Evolutionary conservation across 805 yeast genomes (phyloP), one percentile per base, ranked within the genome.

Genomic region (Lipomyces spencermartinsiae): DNA sequence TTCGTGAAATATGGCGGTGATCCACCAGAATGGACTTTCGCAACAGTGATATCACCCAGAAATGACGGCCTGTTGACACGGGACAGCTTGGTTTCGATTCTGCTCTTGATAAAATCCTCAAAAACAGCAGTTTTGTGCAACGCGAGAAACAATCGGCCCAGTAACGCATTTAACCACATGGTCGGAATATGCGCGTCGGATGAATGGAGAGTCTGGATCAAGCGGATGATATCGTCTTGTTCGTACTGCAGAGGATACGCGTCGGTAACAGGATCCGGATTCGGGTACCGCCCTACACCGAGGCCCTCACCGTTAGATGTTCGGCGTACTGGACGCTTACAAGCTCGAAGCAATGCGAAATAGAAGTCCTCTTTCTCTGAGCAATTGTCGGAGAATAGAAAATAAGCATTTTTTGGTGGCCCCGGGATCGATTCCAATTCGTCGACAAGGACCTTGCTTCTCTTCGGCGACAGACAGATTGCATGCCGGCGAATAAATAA

Each of bases 331-430:
- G 33, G 16, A 10, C 67, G 78, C 68, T 89, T 90, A 0, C 94
- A 85, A 0, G 96, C 96, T 65, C 89, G 82, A n/a, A 94, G 82
- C 64, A 95, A 81, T 0, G 91, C 88, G 78, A 92, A 93, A 76
- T 94, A 95, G 90, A 97, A 89, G 76, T 94, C 97, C 78, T 95
- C 99, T 75, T 94, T 94, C 59, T 89, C 93, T 65, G 84, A 84
- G 72, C 93, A 92, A 60, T 87, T 84, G 73, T 92, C 97, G 57
- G 89, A 85, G 77, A 92, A 91, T 2, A 94, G 78, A 77, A 85
- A 94, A 73, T 85, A 85, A 5, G 83, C 76, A 65, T 74, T 73
- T n/a, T 75, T 73, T 1, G 84, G 82, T 2, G 78, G 67, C 31
- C 76, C 54, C 46, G 35, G 53, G 51, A 29, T 63, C 62, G 51